Percentiles rank a stretch among this genome's conserved stretches.
Evolutionary conservation across 1,284 basidiomycete genomes (phyloP).

Genomic region (Phenoliferia sp.): DNA sequence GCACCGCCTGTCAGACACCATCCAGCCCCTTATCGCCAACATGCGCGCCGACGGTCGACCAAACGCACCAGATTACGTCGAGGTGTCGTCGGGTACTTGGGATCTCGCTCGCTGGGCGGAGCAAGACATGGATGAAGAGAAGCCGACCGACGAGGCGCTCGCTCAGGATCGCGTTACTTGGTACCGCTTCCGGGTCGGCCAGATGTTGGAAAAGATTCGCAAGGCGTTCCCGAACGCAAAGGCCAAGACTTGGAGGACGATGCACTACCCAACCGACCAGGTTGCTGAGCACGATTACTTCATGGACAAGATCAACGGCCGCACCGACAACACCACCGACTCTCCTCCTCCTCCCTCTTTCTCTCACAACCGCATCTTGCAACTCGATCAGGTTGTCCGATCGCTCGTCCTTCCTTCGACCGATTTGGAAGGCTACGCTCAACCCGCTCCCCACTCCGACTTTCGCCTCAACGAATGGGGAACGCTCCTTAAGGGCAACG

Average conservation of each 20-base stretch:
- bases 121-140: conserved; percentile 38
- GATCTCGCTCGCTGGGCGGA: conserved; percentile 44
- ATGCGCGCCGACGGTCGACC: conserved; percentile 32
- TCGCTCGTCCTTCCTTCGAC: conserved; percentile 29
- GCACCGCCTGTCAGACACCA: conserved; percentile 40
- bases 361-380: conserved; percentile 32
- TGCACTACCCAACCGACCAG: conserved; percentile 33
- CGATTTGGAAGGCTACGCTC: neutral
- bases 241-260: conserved; percentile 28
- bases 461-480: conserved; percentile 35
- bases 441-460: conserved; percentile 16
- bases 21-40: conserved; percentile 37
- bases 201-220: conserved; percentile 25
- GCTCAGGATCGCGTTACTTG: conserved; percentile 39
- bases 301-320: conserved; percentile 32
- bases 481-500: conserved; percentile 33
- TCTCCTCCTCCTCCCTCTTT: conserved; percentile 27
- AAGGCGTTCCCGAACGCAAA: conserved; percentile 31
- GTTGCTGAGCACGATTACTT: conserved; percentile 36
- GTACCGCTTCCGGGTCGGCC: conserved; percentile 38
- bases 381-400: conserved; percentile 33
- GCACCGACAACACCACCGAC: conserved; percentile 4
- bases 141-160: conserved; percentile 36
- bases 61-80: conserved; percentile 41
- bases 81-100: conserved; percentile 42